phyloP scores from a whole-genome alignment of 768 basidiomycete species.

The Naganishia randhawae region DNA sequence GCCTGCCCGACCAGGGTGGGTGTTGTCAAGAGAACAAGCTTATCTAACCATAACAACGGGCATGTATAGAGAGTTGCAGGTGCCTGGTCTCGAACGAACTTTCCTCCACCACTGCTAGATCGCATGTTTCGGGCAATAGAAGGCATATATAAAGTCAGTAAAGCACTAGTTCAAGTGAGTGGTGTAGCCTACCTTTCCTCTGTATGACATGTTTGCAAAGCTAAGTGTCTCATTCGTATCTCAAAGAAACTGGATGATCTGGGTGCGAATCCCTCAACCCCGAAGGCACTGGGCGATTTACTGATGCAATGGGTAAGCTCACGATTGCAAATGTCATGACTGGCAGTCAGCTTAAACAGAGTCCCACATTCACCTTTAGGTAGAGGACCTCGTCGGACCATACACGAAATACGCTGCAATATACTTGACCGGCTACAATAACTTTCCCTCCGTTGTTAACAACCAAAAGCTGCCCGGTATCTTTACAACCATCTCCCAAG shows the following conservation, averaged over 20 bases:
- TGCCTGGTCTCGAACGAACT: constrained; percentile 94
- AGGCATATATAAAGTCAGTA: constrained; percentile 85
- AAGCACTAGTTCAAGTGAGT: constrained; percentile 68
- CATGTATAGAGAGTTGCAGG: constrained; percentile 79
- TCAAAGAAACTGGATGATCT: constrained; percentile 86
- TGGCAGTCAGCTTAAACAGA: not conserved
- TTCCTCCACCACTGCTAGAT: constrained; percentile 88
- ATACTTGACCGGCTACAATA: constrained; percentile 73
- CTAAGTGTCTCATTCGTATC: not conserved
- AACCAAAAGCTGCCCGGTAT: constrained; percentile 69
- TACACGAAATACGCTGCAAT: constrained; percentile 76
- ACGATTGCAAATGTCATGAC: not conserved
- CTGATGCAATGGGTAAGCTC: constrained; percentile 89
- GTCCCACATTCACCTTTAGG: constrained; percentile 55
- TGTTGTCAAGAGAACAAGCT: not conserved
- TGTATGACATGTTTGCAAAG: constrained; percentile 30
- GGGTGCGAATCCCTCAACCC: constrained; percentile 83
- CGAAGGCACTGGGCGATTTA: constrained; percentile 88
- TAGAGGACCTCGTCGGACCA: constrained; percentile 82
- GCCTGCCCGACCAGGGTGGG: no score
- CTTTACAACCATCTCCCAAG: constrained; percentile 55
- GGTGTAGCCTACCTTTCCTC: not conserved
- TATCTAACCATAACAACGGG: not conserved
- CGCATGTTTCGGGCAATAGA: constrained; percentile 92
- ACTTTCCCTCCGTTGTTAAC: constrained; percentile 71